phyloP scores from a whole-genome alignment of 148 eudicot species.

The Rhododendron williamsianum region DNA sequence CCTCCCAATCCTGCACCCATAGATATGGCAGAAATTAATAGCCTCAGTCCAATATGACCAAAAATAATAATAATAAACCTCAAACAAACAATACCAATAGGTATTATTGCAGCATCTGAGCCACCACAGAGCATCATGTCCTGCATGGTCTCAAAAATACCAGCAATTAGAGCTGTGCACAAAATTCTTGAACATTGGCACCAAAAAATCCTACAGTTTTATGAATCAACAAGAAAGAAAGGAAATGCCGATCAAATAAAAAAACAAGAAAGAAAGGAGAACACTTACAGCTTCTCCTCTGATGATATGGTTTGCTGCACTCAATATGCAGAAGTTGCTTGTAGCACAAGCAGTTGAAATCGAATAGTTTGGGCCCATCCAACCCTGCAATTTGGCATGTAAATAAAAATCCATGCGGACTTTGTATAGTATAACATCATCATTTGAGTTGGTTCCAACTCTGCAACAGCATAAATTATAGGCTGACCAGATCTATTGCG shows the following conservation, averaged over 20 bases:
- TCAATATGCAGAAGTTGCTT: constrained; percentile 90
- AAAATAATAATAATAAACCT: background rate
- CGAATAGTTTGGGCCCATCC: constrained; percentile 99
- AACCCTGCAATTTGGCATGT: constrained; percentile 49
- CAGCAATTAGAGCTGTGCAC: background rate
- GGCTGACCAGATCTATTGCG: constrained; percentile 90
- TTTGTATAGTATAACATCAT: constrained; percentile 1
- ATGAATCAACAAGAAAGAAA: constrained; percentile 11
- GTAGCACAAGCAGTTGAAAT: constrained; percentile 99
- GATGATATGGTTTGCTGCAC: constrained; percentile 91
- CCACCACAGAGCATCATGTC: constrained; percentile 98
- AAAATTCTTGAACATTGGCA: background rate
- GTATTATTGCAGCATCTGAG: constrained; percentile 84
- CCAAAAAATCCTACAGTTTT: background rate
- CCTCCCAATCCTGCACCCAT: constrained; percentile 81
- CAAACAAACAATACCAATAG: constrained; percentile 55
- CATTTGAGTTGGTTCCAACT: background rate
- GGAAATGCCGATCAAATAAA: background rate
- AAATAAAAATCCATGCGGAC: constrained; percentile 13
- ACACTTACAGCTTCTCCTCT: constrained; percentile 95
- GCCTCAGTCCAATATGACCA: background rate
- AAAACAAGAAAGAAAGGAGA: constrained; percentile 8
- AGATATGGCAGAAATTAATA: background rate
- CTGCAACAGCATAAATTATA: constrained; percentile 7
- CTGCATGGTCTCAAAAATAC: constrained; percentile 33